A percentile compares a stretch with the other conserved stretches of the same genome.
phyloP scores from a whole-genome alignment of 305 asterid species.

The Fraxinus velutina region DNA sequence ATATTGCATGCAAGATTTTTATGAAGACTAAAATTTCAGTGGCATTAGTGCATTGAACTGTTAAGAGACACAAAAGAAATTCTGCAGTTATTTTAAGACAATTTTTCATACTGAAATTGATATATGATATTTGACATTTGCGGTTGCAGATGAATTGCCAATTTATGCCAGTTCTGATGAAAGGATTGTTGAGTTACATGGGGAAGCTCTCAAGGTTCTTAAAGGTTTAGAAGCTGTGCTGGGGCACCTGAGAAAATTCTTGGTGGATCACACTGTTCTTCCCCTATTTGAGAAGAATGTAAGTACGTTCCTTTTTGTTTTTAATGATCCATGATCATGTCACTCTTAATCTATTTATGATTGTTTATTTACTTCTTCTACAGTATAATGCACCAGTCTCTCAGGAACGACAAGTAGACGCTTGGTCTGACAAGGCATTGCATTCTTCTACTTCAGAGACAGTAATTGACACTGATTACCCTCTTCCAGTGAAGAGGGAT shows the following conservation, averaged over 20 bases:
- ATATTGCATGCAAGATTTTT: neutral
- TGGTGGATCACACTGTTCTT: conserved; percentile 76
- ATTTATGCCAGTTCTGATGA: conserved; percentile 64
- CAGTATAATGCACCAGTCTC: conserved; percentile 51
- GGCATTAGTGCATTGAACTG: neutral
- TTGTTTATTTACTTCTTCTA: conserved; percentile 13
- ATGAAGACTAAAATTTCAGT: neutral
- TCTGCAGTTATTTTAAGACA: neutral
- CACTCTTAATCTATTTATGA: neutral
- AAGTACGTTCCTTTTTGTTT: conserved; percentile 31
- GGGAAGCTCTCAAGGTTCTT: conserved; percentile 71
- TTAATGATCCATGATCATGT: neutral
- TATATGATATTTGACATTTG: neutral
- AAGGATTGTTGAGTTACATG: conserved; percentile 76
- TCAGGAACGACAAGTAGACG: conserved; percentile 53
- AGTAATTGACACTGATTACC: conserved; percentile 47
- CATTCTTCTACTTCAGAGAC: conserved; percentile 41
- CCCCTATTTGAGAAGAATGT: conserved; percentile 81
- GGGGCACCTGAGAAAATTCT: conserved; percentile 71
- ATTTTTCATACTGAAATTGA: neutral
- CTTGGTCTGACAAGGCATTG: conserved; percentile 57
- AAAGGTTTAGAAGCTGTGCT: conserved; percentile 74
- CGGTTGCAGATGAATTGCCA: conserved; percentile 56
- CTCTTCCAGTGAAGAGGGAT: conserved; percentile 59
- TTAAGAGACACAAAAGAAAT: neutral